Evolutionary conservation across 129 eudicot species (phyloP), one percentile per base, ranked within the genome.

Genomic region (Scalesia atractyloides): DNA sequence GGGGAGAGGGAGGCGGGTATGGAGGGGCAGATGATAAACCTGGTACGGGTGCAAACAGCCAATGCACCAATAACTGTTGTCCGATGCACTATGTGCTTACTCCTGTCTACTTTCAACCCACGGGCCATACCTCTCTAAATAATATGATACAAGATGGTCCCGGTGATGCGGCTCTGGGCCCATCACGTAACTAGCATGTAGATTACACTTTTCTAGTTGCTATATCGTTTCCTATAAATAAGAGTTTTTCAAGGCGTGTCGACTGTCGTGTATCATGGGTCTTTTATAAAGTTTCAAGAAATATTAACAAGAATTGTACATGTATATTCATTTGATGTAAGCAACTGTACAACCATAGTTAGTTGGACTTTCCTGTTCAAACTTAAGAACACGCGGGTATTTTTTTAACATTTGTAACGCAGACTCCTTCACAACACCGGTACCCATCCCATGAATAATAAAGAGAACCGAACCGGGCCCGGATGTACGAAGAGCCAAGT

Each of bases 281-380:
- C 24, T 54, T 22, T 53, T 66, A 44, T 68, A 62, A 41, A 60
- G 65, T 30, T 57, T 60, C 1, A 19, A 44, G 12, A 30, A 5
- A 61, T 8, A 56, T 18, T 5, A 9, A 34, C 30, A 37, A 61
- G 13, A 48, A 49, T 30, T 59, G 64, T 59, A 77, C 37, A 41
- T 70, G 58, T 63, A 64, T 24, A 10, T 30, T 92, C 82, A 89
- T 76, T 89, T 87, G 59, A 93, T 76, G 78, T 83, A 82, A 70
- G 96, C 98, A 80, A 87, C 84, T 75, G 96, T 93, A 79, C 98
- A 89, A n/a, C 98, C 98, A 69, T 85, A 89, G 68, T 93, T 93
- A 81, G 78, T 83, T 4, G 92, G 85, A 84, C 92, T 84, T 58
- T 93, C 98, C 80, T 89, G 96, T 74, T 92, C 96, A 87, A 89